Percentiles rank a stretch among this genome's conserved stretches.
phyloP scores from a whole-genome alignment of 2,329 filamentous ascomycete genomes.

The Nigrograna mackinnonii region DNA sequence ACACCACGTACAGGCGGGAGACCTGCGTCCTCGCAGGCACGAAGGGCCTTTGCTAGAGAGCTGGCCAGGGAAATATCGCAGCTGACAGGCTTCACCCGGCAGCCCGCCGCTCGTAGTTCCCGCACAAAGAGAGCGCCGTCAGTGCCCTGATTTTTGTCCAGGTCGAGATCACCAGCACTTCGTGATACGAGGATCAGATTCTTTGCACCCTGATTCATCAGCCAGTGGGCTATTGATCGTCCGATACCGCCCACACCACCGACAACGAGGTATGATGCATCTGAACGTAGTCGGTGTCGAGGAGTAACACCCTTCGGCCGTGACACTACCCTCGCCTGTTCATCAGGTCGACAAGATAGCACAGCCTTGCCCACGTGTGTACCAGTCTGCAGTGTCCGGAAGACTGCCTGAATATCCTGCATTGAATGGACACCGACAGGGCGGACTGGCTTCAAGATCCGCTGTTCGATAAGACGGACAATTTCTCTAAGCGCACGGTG shows the following conservation, averaged over 20 bases:
- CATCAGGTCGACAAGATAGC: neutral
- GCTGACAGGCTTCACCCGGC: constrained; percentile 2
- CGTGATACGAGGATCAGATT: constrained; percentile 16
- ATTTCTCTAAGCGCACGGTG: neutral
- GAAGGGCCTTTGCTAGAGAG: neutral
- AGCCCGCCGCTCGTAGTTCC: constrained; percentile 2
- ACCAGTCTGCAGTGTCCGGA: neutral
- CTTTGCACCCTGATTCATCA: constrained; percentile 15
- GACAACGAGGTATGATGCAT: constrained; percentile 19
- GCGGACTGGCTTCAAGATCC: neutral
- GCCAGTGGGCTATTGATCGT: constrained; percentile 13
- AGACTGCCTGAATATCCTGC: neutral
- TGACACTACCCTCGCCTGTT: neutral
- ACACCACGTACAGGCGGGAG: constrained; percentile 7
- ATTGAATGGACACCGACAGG: neutral
- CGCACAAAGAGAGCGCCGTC: neutral
- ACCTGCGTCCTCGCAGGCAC: neutral
- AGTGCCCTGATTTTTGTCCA: neutral
- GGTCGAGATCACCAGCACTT: neutral
- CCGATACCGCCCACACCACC: constrained; percentile 21
- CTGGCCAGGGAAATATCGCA: constrained; percentile 2
- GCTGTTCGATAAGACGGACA: neutral
- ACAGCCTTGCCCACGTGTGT: constrained; percentile 1
- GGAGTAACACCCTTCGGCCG: neutral
- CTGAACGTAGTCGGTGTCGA: neutral